A percentile compares a stretch with the other conserved stretches of the same genome.
Evolutionary conservation across 1,139 yeast genomes (phyloP).

Genomic region (Yamadazyma siamensis): DNA sequence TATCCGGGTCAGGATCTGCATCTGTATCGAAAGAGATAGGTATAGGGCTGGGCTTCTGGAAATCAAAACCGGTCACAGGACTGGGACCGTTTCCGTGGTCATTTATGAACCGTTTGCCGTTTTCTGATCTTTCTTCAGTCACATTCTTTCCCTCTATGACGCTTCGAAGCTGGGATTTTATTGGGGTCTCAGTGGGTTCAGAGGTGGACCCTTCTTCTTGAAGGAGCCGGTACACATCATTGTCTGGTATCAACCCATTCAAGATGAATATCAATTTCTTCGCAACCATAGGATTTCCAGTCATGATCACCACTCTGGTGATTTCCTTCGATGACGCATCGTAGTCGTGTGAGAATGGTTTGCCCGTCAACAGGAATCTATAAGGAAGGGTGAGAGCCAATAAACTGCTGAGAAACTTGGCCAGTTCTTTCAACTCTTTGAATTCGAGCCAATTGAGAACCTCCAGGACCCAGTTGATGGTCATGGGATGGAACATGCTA

Average conservation of each 20-base stretch:
- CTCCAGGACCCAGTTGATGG: conserved; percentile 56
- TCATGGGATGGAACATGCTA: conserved; percentile 18
- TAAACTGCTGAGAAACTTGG: conserved; percentile 41
- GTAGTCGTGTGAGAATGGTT: conserved; percentile 25
- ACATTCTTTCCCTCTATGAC: no score
- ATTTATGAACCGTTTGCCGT: no score
- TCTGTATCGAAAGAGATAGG: conserved; percentile 8
- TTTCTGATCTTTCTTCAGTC: no score
- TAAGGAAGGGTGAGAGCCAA: conserved; percentile 42
- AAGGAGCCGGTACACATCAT: conserved; percentile 11
- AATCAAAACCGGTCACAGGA: not conserved
- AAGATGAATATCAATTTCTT: conserved; percentile 55
- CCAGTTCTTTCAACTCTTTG: conserved; percentile 44
- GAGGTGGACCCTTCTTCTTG: not conserved
- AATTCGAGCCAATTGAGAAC: conserved; percentile 59
- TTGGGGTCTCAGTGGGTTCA: not conserved
- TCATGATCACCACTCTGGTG: conserved; percentile 52
- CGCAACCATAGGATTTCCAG: conserved; percentile 60
- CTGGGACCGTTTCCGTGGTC: not conserved
- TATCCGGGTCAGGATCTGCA: no score
- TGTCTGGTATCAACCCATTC: conserved; percentile 44
- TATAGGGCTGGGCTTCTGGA: not conserved
- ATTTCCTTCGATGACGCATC: conserved; percentile 23
- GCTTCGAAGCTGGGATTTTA: no score
- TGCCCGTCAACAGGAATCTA: conserved; percentile 30